These are phyloP conservation scores for Rubia balearica DNA, from an alignment of 305 asterid genomes.

Conservation along the genomic window DNA sequence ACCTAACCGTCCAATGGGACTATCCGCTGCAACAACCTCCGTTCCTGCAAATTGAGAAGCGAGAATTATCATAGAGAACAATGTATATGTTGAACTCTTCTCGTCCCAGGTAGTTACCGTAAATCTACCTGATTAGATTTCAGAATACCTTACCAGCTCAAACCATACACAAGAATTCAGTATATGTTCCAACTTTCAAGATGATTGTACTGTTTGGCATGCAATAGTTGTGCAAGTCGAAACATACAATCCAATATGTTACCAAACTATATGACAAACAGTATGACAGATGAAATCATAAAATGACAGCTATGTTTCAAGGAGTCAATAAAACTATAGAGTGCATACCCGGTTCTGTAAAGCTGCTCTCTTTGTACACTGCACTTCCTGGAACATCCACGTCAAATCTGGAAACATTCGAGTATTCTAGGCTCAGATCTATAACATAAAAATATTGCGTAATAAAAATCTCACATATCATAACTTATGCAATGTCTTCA, in stretches of 20 bases:
- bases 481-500: background rate
- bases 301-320: background rate
- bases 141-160: background rate
- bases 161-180: background rate
- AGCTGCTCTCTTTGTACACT: constrained; percentile 89
- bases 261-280: background rate
- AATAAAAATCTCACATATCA: background rate
- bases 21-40: constrained; percentile 59
- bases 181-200: background rate
- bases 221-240: background rate
- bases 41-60: constrained; percentile 34
- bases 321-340: constrained; percentile 2
- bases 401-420: constrained; percentile 40
- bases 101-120: background rate
- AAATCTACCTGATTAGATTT: background rate
- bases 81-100: background rate
- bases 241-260: background rate
- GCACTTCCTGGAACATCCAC: constrained; percentile 97
- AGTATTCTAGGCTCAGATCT: constrained; percentile 17
- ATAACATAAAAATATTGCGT: background rate
- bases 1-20: constrained; percentile 78
- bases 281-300: background rate
- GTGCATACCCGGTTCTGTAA: constrained; percentile 61
- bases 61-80: background rate
- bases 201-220: background rate